These are phyloP conservation scores for Rhizopus sp. DNA, from an alignment of 371 early-diverging fungal genomes.

Conservation along the genomic window DNA sequence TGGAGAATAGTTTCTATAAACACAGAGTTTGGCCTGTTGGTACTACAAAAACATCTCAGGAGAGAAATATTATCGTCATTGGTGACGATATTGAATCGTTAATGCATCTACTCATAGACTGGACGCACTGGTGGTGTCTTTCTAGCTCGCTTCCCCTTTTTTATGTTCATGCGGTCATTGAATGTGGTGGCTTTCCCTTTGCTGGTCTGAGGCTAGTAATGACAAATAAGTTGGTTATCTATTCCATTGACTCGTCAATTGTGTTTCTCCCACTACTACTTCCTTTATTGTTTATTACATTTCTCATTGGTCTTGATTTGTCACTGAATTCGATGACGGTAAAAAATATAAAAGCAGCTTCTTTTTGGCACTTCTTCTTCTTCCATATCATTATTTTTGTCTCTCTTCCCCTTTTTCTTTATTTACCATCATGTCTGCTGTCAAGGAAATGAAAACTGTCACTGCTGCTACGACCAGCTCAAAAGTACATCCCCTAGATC, in stretches of 20 bases:
- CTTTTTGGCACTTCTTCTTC: constrained; percentile 3
- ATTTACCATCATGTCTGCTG: constrained; percentile 28
- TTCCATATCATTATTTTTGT: constrained; percentile 5
- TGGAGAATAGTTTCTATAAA: too few relatives aligned
- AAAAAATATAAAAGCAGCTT: constrained; percentile 21
- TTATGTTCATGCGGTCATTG: background rate
- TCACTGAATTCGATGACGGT: constrained; percentile 16
- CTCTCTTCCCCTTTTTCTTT: constrained; percentile 7
- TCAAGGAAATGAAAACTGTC: constrained; percentile 44
- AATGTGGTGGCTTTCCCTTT: background rate
- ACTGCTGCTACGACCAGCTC: constrained; percentile 30
- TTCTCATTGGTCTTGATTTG: constrained; percentile 28
- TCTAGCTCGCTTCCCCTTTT: background rate
- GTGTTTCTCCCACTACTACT: constrained; percentile 14
- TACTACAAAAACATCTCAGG: too few relatives aligned
- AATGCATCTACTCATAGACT: background rate
- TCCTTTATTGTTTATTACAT: constrained; percentile 9
- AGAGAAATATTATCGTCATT: too few relatives aligned
- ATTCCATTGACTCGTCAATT: constrained; percentile 14
- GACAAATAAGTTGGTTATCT: constrained; percentile 33
- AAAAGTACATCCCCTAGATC: constrained; percentile 47
- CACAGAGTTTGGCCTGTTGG: too few relatives aligned
- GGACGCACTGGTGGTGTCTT: background rate
- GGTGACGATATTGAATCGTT: background rate
- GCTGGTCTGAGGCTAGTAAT: constrained; percentile 54